Evolutionary conservation across 192 early-diverging fungal species (phyloP), one percentile per base, ranked within the genome.

Genomic region (Linnemannia hyalina): DNA sequence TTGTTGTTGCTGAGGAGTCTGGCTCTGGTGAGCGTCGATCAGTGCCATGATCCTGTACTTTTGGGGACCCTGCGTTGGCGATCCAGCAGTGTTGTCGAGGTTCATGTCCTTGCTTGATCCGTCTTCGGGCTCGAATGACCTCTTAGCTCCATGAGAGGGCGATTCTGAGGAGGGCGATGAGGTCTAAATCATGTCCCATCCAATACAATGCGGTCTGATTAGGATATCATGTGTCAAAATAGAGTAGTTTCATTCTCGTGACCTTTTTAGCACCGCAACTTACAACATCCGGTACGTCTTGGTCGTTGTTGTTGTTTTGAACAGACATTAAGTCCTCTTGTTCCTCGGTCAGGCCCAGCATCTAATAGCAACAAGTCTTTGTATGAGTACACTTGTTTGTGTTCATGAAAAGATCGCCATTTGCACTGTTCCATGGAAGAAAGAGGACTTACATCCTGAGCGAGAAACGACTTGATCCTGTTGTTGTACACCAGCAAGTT

Each of bases 41-140:
- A 86, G 44, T 20, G 84, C 75, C 84, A 86, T 86, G 63, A 86
- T 86, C 52, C 84, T 86, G 65, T 78, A 86, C 46, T 86, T 86
- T 22, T 76, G 75, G 32, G 84, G 84, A 22, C 84, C 84, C 32
- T 86, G 84, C 4, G 84, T 86, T 32, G 84, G 84, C 11, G 84
- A 86, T 20, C 44, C 57, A 18, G 29, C 23, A 10, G 70, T 63
- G 68, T 36, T 74, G 2, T 71, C 47, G 18, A 47, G 40, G 42
- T 47, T 26, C 2, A 20, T 35, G 41, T 75, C 78, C 23, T 74
- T 76, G 44, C 22, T 77, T 5, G 36, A 26, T 2, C 26, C 23
- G 3, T 70, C 76, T 10, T 86, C 84, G 11, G 75, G 36, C 38
- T 86, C 84, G 35, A 86, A 78, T 15, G 75, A 69, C 3, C 84